Evolutionary conservation across 2,329 filamentous ascomycete species (phyloP), one percentile per base, ranked within the genome.

Genomic region (Boeremia lycopersici): DNA sequence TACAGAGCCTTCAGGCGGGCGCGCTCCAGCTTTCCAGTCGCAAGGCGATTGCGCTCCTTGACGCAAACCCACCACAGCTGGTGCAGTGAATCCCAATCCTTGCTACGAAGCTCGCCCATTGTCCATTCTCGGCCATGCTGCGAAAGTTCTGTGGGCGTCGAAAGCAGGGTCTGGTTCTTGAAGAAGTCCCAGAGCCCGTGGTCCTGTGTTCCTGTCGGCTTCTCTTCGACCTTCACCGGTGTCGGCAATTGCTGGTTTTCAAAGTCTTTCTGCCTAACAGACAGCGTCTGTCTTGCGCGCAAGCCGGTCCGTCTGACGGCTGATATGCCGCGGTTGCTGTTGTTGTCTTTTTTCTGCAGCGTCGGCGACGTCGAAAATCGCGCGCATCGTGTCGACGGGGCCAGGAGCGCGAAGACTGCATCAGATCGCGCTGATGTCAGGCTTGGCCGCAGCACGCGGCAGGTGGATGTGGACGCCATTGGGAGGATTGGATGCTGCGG

Each of bases 181-280:
- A 99, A 98, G 78, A 99, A 99, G 1, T 85, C 88, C 89, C 90
- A 98, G 10, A 99, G 86, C 28, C 92, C 93, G 76, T 99, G 95
- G 62, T 93, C 78, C 26, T 86, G 82, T 71, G 91, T 88, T 30
- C 81, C 83, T 59, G 84, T 73, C 29, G 89, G 74, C 55, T 85
- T 84, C 69, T 85, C 82, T 57, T 82, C 81, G 1, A 79, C 78
- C 51, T 88, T 81, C 6, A 86, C 84, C 6, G 95, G 93, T 69
- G 84, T 82, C 0, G 93, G 93, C 50, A 96, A 79, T 48, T 59
- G 51, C 56, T 65, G 63, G 40, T 66, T 67, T 19, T 50, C 60
- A 51, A 67, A 63, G 45, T 86, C 81, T 39, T 87, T 83, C 67
- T 88, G 85, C 36, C 85, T 87, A 56, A 95, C 87, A 15, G 88